Evolutionary conservation across 192 early-diverging fungal genomes (phyloP).

Genomic region (Linnemannia zychae): DNA sequence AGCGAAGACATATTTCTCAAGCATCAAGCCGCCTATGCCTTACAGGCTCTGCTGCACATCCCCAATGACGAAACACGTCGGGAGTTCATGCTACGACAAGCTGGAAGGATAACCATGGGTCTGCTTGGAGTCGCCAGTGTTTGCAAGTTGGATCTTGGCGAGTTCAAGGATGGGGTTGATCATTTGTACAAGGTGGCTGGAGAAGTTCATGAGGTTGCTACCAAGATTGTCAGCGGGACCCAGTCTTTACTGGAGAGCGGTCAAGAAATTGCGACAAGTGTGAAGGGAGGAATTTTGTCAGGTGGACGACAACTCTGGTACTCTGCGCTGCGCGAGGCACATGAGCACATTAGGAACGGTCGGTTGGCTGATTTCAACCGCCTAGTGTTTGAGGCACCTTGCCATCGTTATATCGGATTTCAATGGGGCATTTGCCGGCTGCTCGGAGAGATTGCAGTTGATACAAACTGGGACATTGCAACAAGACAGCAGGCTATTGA

Average conservation of each 20-base stretch:
- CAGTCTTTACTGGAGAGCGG: background rate
- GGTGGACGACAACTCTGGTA: no score
- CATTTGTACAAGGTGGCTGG: background rate
- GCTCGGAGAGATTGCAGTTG: background rate
- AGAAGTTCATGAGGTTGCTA: background rate
- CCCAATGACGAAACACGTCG: background rate
- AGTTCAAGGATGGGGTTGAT: background rate
- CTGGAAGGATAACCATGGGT: background rate
- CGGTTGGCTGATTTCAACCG: background rate
- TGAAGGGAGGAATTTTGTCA: background rate
- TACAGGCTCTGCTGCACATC: background rate
- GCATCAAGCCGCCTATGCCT: conserved; percentile 8
- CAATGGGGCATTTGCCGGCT: conserved; percentile 6
- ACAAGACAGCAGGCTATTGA: background rate
- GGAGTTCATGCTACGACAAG: background rate
- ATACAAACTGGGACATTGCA: background rate
- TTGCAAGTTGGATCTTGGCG: background rate
- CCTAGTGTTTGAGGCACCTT: background rate
- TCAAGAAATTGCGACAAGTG: background rate
- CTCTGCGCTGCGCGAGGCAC: no score
- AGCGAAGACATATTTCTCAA: background rate
- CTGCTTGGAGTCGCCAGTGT: background rate
- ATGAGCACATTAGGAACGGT: no score
- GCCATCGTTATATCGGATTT: background rate
- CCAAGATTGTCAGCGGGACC: no score